A percentile compares a stretch with the other conserved stretches of the same genome.
phyloP scores from a whole-genome alignment of 208 protist genomes.

The Herpetomonas muscarum region DNA sequence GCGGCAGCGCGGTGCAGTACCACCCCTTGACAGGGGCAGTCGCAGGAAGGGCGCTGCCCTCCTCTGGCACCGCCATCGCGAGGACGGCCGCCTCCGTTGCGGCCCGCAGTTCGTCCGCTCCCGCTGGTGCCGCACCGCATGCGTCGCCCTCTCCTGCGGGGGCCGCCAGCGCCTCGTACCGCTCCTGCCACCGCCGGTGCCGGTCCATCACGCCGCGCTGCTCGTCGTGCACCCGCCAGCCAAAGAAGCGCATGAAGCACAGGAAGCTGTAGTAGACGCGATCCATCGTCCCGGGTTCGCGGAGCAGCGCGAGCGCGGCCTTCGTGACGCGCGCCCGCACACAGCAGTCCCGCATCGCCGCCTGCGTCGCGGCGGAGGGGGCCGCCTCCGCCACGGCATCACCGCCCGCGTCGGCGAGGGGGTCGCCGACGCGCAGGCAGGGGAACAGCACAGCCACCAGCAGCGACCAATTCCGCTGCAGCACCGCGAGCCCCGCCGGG shows the following conservation, averaged over 20 bases:
- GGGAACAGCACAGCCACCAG: slow-evolving; percentile 68
- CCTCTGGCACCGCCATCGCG: not conserved
- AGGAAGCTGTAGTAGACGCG: slow-evolving; percentile 85
- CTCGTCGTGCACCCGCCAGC: slow-evolving; percentile 82
- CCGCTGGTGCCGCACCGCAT: not conserved
- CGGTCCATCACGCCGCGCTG: slow-evolving; percentile 79
- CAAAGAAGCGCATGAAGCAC: slow-evolving; percentile 83
- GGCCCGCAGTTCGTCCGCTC: not conserved
- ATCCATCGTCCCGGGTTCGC: slow-evolving; percentile 63
- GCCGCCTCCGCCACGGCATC: not conserved
- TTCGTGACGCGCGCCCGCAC: slow-evolving; percentile 7
- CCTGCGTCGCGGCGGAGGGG: not conserved
- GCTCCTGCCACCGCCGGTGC: slow-evolving; percentile 51
- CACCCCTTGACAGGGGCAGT: slow-evolving; percentile 25
- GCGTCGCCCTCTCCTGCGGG: slow-evolving; percentile 4
- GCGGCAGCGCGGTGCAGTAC: slow-evolving; percentile 47
- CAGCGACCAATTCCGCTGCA: slow-evolving; percentile 63
- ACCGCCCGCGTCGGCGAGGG: not conserved
- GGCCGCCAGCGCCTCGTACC: slow-evolving; percentile 41
- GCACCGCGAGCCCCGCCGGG: slow-evolving; percentile 52
- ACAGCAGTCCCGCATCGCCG: slow-evolving; percentile 1
- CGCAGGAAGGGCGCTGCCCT: not conserved
- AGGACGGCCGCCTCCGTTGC: not conserved
- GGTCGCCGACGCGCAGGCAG: slow-evolving; percentile 1
- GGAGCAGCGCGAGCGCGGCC: slow-evolving; percentile 33